phyloP scores from a whole-genome alignment of 129 eudicot genomes.

The Lactuca saligna region DNA sequence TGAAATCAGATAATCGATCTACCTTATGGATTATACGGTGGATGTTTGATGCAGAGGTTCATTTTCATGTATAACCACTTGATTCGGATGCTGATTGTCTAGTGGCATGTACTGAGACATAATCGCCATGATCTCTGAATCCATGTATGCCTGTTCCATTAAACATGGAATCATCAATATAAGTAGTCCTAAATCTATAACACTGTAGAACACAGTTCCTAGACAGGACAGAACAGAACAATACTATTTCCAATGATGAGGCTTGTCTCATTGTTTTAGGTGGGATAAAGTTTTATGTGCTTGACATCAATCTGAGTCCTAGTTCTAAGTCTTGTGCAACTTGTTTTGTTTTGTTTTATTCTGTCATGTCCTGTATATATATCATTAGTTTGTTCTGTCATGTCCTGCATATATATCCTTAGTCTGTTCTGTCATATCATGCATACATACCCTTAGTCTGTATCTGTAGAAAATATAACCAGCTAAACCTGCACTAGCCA shows the following conservation, averaged over 20 bases:
- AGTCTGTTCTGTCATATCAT: no score
- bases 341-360: background rate
- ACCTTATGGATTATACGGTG: constrained; percentile 43
- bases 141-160: constrained; percentile 77
- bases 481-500: constrained; percentile 54
- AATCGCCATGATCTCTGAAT: constrained; percentile 90
- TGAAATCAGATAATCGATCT: background rate
- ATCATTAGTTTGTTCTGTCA: no score
- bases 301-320: no score
- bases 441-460: constrained; percentile 70
- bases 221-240: no score
- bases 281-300: background rate
- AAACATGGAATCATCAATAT: background rate
- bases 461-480: constrained; percentile 91
- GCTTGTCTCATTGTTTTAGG: background rate
- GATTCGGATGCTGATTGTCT: constrained; percentile 71
- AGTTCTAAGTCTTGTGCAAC: background rate
- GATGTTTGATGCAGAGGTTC: constrained; percentile 64
- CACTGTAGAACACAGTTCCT: no score
- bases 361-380: no score
- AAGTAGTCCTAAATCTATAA: background rate
- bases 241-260: no score
- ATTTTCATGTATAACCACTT: constrained; percentile 59
- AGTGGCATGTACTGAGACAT: constrained; percentile 99
- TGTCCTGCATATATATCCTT: no score